Base-by-base conservation (phyloP, 202 grass and related monocot species). In the Saccharum hybrid region DNA sequence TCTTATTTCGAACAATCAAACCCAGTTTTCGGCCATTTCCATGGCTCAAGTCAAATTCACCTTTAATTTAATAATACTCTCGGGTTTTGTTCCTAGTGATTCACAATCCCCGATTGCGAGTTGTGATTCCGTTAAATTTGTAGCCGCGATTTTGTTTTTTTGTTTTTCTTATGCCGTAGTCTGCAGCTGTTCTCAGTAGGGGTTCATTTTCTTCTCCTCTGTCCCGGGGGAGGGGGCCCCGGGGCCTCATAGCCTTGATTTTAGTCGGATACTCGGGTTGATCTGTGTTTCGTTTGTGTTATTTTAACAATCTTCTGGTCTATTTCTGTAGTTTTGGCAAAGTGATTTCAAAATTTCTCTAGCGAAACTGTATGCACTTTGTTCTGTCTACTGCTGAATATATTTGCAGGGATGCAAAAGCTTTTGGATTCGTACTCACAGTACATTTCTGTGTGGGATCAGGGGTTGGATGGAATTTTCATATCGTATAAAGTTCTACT, bases 141-240 rank as follows among this genome's bases (percentile, higher is more conserved):
- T 21, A 40, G 49, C 49, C 13, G 21, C 40, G 66, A 57, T 16
- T n/a, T 36, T 80, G 52, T 28, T 28, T 28, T 28, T 28, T 28
- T 28, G 28, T 15, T 14, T 15, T 49, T 15, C 46, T 26, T 88
- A 51, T 43, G 74, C 14, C 10, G 1, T 43, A 45, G 7, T 22
- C 39, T 31, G 12, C 74, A 63, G 31, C 30, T 68, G 56, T 79
- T 8, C 68, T 88, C 15, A 63, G 48, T 74, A 42, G 14, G 49
- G 19, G 28, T 13, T 56, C 71, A 34, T 1, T 42, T 63, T 52
- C 9, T 76, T 56, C 36, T 40, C 7, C 6, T n/a, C 19, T n/a
- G 16, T n/a, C 7, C 15, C 46, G 4, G 46, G 13, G 46, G 4
- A 49, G 46, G 14, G 45, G 4, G 14, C 13, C 26, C 7, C 14